These are phyloP conservation scores for Macrolepiota dolichaula DNA, from an alignment of 768 basidiomycete genomes.

Conservation along the genomic window DNA sequence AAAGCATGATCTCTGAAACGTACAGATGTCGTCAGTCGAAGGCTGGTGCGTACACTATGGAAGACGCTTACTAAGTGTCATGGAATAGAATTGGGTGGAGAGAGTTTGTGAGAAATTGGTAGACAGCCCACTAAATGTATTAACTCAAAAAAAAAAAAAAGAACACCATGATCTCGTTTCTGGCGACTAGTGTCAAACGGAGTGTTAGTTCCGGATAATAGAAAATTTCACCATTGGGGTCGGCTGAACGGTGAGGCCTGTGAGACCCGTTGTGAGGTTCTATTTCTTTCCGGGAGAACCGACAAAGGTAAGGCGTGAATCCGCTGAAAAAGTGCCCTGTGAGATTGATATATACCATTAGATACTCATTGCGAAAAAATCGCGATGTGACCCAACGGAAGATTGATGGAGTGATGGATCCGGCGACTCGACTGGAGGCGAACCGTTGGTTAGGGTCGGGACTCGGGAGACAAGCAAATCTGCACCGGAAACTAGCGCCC, in stretches of 20 bases:
- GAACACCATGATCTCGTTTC: not conserved
- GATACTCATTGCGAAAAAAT: conserved; percentile 26
- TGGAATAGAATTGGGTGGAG: not conserved
- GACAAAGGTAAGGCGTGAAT: not conserved
- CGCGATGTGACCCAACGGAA: conserved; percentile 28
- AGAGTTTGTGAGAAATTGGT: not conserved
- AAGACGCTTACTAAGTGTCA: not conserved
- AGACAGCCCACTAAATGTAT: not conserved
- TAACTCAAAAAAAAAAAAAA: not conserved
- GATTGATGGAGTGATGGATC: conserved; percentile 15
- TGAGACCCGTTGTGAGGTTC: not conserved
- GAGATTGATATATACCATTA: not conserved
- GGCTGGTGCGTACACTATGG: not conserved
- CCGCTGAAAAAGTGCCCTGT: not conserved
- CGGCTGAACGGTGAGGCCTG: not conserved
- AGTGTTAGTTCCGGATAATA: not conserved
- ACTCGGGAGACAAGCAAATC: not conserved
- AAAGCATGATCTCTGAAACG: not conserved
- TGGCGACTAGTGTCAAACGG: not conserved
- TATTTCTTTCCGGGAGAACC: not conserved
- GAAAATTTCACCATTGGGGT: not conserved
- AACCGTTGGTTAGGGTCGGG: not conserved
- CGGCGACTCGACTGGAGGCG: conserved; percentile 1
- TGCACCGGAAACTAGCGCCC: not conserved
- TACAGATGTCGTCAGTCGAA: not conserved